Percentiles rank a stretch among this genome's conserved stretches.
Conservation (phyloP, 164 flowering plant genomes). For the Vitis amurensis region DNA sequence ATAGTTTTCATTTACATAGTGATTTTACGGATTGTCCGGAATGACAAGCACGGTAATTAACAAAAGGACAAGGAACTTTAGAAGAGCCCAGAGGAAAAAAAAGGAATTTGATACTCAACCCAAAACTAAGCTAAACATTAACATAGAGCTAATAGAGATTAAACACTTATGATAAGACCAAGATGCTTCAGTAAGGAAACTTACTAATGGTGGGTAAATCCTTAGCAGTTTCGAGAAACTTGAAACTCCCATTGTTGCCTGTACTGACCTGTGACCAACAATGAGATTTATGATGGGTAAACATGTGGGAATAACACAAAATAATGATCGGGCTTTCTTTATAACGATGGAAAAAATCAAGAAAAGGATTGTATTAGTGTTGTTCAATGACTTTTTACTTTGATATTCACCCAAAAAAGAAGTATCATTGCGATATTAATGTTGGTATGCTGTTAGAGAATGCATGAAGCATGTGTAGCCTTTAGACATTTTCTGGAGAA, state of each 20-base stretch:
- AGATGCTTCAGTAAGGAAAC: conserved; percentile 14
- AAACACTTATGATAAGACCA: neutral
- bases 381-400: too few species aligned
- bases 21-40: too few species aligned
- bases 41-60: too few species aligned
- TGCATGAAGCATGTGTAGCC: neutral
- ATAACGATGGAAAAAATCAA: too few species aligned
- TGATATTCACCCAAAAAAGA: too few species aligned
- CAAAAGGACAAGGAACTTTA: too few species aligned
- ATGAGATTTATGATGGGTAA: neutral
- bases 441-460: neutral
- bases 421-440: neutral
- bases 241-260: conserved; percentile 45
- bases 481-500: neutral
- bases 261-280: conserved; percentile 45
- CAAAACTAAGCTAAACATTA: neutral
- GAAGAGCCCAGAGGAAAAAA: too few species aligned
- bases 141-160: neutral
- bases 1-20: too few species aligned
- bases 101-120: too few species aligned
- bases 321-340: too few species aligned
- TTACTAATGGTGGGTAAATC: conserved; percentile 82
- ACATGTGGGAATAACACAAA: neutral
- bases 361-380: too few species aligned
- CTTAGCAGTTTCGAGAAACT: conserved; percentile 67